phyloP scores from a whole-genome alignment of 2,329 filamentous ascomycete genomes.

The Rhinocladiella similis region DNA sequence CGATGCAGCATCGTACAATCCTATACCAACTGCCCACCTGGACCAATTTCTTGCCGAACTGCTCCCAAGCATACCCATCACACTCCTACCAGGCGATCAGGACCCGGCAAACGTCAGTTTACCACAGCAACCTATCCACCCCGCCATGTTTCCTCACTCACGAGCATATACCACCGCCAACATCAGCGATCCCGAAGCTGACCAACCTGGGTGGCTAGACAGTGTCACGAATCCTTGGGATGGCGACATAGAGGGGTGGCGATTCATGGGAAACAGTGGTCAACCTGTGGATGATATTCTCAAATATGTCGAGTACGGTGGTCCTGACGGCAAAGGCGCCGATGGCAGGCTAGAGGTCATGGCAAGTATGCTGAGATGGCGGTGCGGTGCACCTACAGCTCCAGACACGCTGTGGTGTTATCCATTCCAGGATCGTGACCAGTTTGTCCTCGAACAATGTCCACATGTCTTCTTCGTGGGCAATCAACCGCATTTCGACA shows the following conservation, averaged over 20 bases:
- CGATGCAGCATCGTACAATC: conserved; percentile 84
- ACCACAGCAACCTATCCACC: conserved; percentile 89
- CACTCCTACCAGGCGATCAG: conserved; percentile 76
- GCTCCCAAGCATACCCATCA: conserved; percentile 83
- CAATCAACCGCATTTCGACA: conserved; percentile 77
- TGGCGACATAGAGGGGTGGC: conserved; percentile 85
- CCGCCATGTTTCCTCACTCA: conserved; percentile 81
- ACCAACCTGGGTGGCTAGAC: conserved; percentile 74
- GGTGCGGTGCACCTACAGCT: conserved; percentile 86
- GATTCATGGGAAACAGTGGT: conserved; percentile 80
- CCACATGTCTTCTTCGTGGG: conserved; percentile 92
- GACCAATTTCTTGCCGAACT: conserved; percentile 80
- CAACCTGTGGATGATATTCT: conserved; percentile 94
- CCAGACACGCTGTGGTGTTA: conserved; percentile 98
- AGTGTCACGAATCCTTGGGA: conserved; percentile 91
- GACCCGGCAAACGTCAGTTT: conserved; percentile 89
- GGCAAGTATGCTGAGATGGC: conserved; percentile 92
- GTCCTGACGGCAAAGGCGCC: conserved; percentile 30
- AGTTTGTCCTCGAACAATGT: conserved; percentile 80
- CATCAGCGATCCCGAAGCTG: conserved; percentile 38
- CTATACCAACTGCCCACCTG: conserved; percentile 77
- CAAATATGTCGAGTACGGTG: conserved; percentile 72
- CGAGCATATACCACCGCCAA: conserved; percentile 62
- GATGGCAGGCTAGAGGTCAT: conserved; percentile 76
- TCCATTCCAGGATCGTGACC: conserved; percentile 91